Conservation (phyloP, 208 protist species). For the Crithidia expoeki region DNA sequence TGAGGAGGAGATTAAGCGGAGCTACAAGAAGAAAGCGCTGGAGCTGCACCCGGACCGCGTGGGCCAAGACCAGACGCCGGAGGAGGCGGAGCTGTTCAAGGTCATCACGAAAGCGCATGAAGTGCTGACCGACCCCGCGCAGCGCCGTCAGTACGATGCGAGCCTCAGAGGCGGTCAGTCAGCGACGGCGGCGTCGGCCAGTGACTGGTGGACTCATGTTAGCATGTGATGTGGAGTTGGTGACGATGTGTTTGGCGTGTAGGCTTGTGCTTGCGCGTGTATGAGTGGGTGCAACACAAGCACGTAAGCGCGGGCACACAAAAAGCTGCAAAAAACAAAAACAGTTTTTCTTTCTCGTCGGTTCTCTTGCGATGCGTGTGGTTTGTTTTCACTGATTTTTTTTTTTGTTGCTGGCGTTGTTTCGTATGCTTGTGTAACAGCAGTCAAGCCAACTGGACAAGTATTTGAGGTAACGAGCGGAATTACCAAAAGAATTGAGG, state of each 20-base stretch:
- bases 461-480: too few relatives aligned
- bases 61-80: constrained; percentile 58
- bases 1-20: constrained; percentile 70
- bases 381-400: background rate
- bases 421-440: constrained; percentile 12
- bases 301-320: too few relatives aligned
- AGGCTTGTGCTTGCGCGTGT: too few relatives aligned
- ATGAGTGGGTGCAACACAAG: too few relatives aligned
- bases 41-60: constrained; percentile 87
- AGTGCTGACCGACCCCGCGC: constrained; percentile 64
- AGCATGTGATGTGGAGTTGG: constrained; percentile 8
- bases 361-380: background rate
- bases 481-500: too few relatives aligned
- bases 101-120: constrained; percentile 91
- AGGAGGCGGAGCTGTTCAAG: constrained; percentile 91
- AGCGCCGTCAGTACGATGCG: constrained; percentile 71
- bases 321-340: background rate
- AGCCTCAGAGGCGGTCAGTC: constrained; percentile 30
- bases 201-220: constrained; percentile 60
- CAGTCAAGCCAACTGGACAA: background rate
- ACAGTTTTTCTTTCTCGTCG: background rate
- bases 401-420: background rate
- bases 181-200: constrained; percentile 2
- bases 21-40: constrained; percentile 88
- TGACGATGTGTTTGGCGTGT: too few relatives aligned